Evolutionary conservation across 108 stramenopile species (phyloP).

Genomic region (Phaeodactylum tricornutum): DNA sequence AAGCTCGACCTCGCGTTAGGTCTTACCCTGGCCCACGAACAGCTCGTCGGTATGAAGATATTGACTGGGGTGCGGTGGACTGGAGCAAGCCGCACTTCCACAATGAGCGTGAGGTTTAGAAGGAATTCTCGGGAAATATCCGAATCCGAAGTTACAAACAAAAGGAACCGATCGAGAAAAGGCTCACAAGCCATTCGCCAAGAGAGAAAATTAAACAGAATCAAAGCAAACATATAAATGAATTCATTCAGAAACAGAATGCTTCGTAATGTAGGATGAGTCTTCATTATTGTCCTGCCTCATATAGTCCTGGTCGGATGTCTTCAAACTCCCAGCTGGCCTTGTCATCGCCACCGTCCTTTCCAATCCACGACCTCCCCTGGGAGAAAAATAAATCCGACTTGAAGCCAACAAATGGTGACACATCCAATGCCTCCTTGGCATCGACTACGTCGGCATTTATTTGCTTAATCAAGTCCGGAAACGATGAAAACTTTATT

Average conservation of each 20-base stretch:
- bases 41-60: no score
- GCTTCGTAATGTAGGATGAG: background rate
- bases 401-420: constrained; percentile 13
- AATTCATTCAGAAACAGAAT: background rate
- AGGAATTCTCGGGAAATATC: no score
- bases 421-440: constrained; percentile 28
- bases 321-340: constrained; percentile 76
- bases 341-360: constrained; percentile 45
- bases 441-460: constrained; percentile 61
- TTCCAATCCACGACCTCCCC: constrained; percentile 45
- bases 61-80: no score
- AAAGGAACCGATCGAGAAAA: no score
- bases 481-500: constrained; percentile 71
- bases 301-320: background rate
- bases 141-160: no score
- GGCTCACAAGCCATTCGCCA: no score
- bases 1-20: no score
- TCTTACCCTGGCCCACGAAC: no score
- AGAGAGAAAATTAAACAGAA: no score
- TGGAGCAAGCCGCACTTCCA: no score
- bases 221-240: background rate
- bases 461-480: constrained; percentile 64
- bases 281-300: background rate
- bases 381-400: constrained; percentile 29
- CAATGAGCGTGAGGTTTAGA: no score